These are phyloP conservation scores for Xylona heveae DNA, from an alignment of 495 filamentous ascomycete genomes.

Conservation along the genomic window DNA sequence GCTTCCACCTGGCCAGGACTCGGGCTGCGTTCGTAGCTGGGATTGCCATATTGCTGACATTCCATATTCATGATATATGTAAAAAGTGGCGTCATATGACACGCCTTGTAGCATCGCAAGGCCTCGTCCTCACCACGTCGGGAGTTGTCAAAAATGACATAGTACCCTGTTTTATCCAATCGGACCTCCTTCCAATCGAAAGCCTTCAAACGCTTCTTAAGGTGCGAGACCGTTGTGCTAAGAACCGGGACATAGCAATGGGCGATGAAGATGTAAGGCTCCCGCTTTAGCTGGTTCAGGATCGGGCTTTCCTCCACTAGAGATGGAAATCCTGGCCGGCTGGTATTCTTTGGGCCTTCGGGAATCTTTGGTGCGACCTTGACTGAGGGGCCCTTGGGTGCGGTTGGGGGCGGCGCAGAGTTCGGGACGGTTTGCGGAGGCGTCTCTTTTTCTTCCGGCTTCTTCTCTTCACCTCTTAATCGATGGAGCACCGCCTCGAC, in stretches of 20 bases:
- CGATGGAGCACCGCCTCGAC: slow-evolving; percentile 44
- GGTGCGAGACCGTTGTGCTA: slow-evolving; percentile 56
- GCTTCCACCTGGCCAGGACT: slow-evolving; percentile 27
- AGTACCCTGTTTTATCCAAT: slow-evolving; percentile 72
- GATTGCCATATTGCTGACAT: slow-evolving; percentile 47
- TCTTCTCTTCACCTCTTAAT: slow-evolving; percentile 23
- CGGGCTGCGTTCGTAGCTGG: slow-evolving; percentile 39
- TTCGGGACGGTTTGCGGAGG: slow-evolving; percentile 18
- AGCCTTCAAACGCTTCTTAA: slow-evolving; percentile 66
- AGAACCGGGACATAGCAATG: slow-evolving; percentile 77
- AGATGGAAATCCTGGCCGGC: slow-evolving; percentile 24
- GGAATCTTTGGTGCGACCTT: slow-evolving; percentile 18
- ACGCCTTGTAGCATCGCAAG: slow-evolving; percentile 47
- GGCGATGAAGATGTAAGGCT: slow-evolving; percentile 86
- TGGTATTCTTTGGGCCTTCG: slow-evolving; percentile 13
- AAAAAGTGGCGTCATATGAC: slow-evolving; percentile 61
- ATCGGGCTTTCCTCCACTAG: slow-evolving; percentile 40
- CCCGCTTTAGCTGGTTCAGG: slow-evolving; percentile 42
- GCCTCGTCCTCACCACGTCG: slow-evolving; percentile 57
- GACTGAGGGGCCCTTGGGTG: slow-evolving; percentile 70
- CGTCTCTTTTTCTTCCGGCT: slow-evolving; percentile 10
- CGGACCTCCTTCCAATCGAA: slow-evolving; percentile 59
- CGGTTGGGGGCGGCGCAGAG: slow-evolving; percentile 50
- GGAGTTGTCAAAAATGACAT: slow-evolving; percentile 65
- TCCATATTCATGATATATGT: slow-evolving; percentile 90